Evolutionary conservation across 2,329 filamentous ascomycete genomes (phyloP), one percentile per base, ranked within the genome.

Genomic region (Calonectria pseudoturangicola): DNA sequence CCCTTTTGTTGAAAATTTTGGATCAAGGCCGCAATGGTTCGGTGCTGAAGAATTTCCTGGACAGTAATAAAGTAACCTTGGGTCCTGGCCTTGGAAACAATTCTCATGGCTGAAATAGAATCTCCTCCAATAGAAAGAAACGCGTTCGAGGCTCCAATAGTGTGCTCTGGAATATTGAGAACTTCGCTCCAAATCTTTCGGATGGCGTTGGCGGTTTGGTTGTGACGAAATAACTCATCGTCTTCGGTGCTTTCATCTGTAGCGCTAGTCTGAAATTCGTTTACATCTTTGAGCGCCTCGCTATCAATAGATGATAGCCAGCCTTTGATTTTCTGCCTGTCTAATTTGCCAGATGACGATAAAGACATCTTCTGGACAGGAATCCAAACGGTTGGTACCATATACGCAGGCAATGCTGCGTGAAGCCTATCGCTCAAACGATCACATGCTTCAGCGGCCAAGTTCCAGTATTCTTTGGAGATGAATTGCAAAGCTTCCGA

Each of bases 1-100:
- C n/a, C 16, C 7, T 33, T 10, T 33, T 54, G 4, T 10, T 54
- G 3, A 33, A 54, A 28, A n/a, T 33, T 15, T 4, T 15, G 10
- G 4, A 33, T 5, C 13, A 54, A 54, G 16, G 50, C 50, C 8
- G 28, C 3, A 54, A 54, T 54, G 4, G 50, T 54, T 4, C 50
- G 50, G 16, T 33, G 7, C 28, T 54, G 50, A 21, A 89, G 88
- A 28, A 88, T 84, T 25, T 86, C 83, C 1, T 84, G 84, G 0
- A 89, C 68, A 18, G 66, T 41, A 7, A 73, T 13, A 4, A 7
- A 7, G 13, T 54, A n/a, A 2, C 66, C 48, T 5, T 21, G 15
- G 2, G 60, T 9, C 13, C 71, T 47, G 12, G 58, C 60, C 15
- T 21, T 27, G 4, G 66, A 56, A 33, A 65, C 63, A 13, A 73